Evolutionary conservation across 2,329 filamentous ascomycete genomes (phyloP), one percentile per base, ranked within the genome.

Genomic region (Atkinsonella hypoxylon): DNA sequence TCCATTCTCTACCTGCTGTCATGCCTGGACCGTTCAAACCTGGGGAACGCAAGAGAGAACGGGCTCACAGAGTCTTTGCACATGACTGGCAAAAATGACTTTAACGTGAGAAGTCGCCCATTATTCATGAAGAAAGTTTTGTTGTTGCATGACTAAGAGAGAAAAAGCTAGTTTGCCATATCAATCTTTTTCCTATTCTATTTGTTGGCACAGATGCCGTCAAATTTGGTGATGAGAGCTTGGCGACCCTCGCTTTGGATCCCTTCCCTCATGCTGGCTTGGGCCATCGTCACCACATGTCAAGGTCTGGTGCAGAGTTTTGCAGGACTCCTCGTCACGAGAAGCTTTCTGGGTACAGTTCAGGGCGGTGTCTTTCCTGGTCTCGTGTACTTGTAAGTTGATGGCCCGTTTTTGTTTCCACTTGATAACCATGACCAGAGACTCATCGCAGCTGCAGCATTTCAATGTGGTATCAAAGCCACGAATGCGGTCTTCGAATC

Each of bases 341-440:
- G 75, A 20, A 67, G 70, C 52, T 66, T 73, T 39, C 66, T 78
- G 0, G 75, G 75, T 40, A 55, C 76, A 22, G 69, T 71, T 15
- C 74, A 78, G 61, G 78, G 77, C 43, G 81, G 79, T 43, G 66
- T 82, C 5, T 83, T 83, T 55, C 81, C 81, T 6, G 79, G 79
- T 32, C 73, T 81, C 52, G 76, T 73, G n/a, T 79, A 77, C 60
- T 79, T 75, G 65, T 64, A 56, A 55, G 63, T 57, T 13, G n/a
- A 26, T 10, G 18, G 12, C n/a, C n/a, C n/a, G n/a, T n/a, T 7
- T 12, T 17, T 11, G 15, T 7, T n/a, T 41, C 13, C 1, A 8
- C 18, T 8, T 22, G 11, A n/a, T 45, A 11, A 10, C 18, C 18
- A 22, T 9, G 39, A 31, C 8, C 22, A 7, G 47, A 22, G 42